Evolutionary conservation across 2,329 filamentous ascomycete species (phyloP).

Genomic region (Apiospora hydei): DNA sequence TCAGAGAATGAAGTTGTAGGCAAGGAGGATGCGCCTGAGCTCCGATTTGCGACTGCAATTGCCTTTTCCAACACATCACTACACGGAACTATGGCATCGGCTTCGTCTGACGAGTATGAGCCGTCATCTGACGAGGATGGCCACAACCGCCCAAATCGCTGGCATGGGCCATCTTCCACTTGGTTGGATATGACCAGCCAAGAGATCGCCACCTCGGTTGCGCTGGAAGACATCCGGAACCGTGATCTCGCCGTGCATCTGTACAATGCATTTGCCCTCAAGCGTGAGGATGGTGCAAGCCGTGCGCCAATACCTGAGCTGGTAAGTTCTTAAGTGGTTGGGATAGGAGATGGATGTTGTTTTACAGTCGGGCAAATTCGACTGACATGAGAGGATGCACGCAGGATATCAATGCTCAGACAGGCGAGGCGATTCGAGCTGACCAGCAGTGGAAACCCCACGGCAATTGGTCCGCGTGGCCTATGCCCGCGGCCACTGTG

Average conservation of each 20-base stretch:
- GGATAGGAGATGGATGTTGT: neutral
- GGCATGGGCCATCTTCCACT: conserved; percentile 69
- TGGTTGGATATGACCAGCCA: conserved; percentile 70
- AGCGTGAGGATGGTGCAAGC: conserved; percentile 48
- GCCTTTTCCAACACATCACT: neutral
- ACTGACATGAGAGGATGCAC: neutral
- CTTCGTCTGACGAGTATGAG: conserved; percentile 37
- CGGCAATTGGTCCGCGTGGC: conserved; percentile 85
- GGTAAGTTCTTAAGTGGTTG: conserved; percentile 39
- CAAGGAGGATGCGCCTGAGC: neutral
- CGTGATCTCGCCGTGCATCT: conserved; percentile 78
- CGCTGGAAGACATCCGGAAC: conserved; percentile 68
- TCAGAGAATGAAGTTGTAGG: neutral
- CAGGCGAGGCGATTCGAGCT: conserved; percentile 35
- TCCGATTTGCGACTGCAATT: neutral
- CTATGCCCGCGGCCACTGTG: conserved; percentile 68
- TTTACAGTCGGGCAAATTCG: neutral
- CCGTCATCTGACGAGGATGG: conserved; percentile 53
- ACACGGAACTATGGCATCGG: neutral
- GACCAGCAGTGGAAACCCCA: conserved; percentile 58
- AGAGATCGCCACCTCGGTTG: conserved; percentile 68
- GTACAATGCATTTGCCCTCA: conserved; percentile 78
- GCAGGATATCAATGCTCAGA: conserved; percentile 40
- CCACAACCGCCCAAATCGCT: conserved; percentile 71
- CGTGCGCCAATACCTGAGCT: conserved; percentile 37